Conservation (phyloP, 805 yeast genomes). For the Hanseniaspora guilliermondii region DNA sequence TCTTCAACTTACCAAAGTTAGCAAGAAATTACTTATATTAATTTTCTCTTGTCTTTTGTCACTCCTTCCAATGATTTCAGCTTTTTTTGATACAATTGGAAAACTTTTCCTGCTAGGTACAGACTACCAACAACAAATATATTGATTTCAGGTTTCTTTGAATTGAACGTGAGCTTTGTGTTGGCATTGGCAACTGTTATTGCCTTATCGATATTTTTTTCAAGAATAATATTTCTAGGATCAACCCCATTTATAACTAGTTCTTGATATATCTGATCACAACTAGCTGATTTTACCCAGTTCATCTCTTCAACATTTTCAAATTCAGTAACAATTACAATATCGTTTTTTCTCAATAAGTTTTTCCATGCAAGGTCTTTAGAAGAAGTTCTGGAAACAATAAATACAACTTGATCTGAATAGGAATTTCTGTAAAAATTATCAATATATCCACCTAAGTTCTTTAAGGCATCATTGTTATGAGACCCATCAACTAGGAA, state of each 20-base stretch:
- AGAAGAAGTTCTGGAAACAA: conserved; percentile 67
- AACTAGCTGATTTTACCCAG: conserved; percentile 52
- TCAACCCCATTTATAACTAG: conserved; percentile 17
- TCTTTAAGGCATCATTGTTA: conserved; percentile 72
- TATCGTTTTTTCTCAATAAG: conserved; percentile 40
- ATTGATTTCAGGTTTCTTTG: conserved; percentile 13
- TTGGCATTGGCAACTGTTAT: conserved; percentile 17
- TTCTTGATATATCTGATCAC: conserved; percentile 10
- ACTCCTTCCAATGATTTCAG: neutral
- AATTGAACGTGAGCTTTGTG: neutral
- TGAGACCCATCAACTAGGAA: conserved; percentile 85
- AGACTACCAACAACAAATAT: conserved; percentile 59
- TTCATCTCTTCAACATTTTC: conserved; percentile 81
- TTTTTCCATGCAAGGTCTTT: conserved; percentile 48
- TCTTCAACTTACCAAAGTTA: no score
- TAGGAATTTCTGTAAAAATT: conserved; percentile 13
- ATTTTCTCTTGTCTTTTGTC: no score
- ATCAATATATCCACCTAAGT: conserved; percentile 45
- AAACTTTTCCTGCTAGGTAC: conserved; percentile 49
- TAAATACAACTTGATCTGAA: conserved; percentile 30
- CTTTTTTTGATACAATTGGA: conserved; percentile 28
- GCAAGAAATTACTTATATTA: no score
- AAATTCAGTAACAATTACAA: conserved; percentile 51
- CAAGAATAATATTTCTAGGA: conserved; percentile 4
- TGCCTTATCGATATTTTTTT: conserved; percentile 3